phyloP scores from a whole-genome alignment of 1,139 yeast species.

The Yamadazyma atlantica region DNA sequence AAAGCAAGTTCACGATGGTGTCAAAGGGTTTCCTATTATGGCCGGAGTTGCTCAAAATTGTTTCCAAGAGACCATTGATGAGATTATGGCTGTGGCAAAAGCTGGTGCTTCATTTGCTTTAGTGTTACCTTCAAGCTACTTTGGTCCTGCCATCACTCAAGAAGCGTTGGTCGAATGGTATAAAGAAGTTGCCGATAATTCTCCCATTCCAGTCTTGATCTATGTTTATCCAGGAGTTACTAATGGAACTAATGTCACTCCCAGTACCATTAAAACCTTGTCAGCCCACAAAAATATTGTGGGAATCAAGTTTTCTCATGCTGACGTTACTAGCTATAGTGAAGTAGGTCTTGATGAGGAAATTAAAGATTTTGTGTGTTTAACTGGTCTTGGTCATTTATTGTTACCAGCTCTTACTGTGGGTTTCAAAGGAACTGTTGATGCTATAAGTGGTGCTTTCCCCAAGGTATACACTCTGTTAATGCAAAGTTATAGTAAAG shows the following conservation, averaged over 20 bases:
- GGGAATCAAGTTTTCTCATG: constrained; percentile 48
- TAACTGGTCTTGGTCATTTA: constrained; percentile 27
- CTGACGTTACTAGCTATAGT: constrained; percentile 27
- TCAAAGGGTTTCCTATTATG: constrained; percentile 39
- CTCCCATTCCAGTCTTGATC: constrained; percentile 45
- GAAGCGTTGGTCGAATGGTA: constrained; percentile 45
- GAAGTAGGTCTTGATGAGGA: constrained; percentile 36
- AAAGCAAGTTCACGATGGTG: constrained; percentile 30
- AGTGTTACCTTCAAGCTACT: constrained; percentile 47
- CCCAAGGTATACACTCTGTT: constrained; percentile 38
- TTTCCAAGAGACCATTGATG: constrained; percentile 39
- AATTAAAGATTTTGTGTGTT: constrained; percentile 23
- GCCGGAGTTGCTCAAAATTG: constrained; percentile 47
- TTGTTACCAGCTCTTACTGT: constrained; percentile 23
- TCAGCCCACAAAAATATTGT: constrained; percentile 44
- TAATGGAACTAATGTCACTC: constrained; percentile 31
- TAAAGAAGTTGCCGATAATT: constrained; percentile 41
- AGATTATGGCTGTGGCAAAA: constrained; percentile 31
- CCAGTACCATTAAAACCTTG: constrained; percentile 29
- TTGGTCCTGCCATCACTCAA: constrained; percentile 41
- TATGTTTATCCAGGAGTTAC: constrained; percentile 53
- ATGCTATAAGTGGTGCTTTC: constrained; percentile 39
- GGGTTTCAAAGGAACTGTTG: constrained; percentile 24
- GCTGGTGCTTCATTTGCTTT: constrained; percentile 48
- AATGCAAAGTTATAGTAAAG: constrained; percentile 18